Base-by-base conservation (phyloP, 2,329 filamentous ascomycete genomes). In the Pestalotiopsis sp. region DNA sequence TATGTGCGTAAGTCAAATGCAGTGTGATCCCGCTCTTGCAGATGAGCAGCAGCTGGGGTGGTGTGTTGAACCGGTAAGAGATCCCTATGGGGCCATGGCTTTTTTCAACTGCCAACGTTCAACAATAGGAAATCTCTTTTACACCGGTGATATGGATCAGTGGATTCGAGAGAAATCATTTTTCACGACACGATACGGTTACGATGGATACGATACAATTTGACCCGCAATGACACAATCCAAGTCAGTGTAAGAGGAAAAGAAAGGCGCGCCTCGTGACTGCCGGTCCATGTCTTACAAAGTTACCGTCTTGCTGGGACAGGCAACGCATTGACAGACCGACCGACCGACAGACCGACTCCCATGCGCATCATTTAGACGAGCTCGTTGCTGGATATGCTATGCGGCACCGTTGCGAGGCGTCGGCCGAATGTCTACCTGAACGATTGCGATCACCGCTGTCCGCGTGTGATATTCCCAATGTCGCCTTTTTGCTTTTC, bases 1-100 rank as follows among this genome's bases (percentile, higher is more conserved):
- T 20, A 20, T 64, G 20, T 64, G 61, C 61, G 45, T 49, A 49
- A 41, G 61, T 64, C 38, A 38, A 13, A 41, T 49, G 61, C 61
- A 64, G 61, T 49, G 61, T 64, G 61, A 64, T 64, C 61, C 61
- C 61, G 61, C 41, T 38, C 36, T 49, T 64, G 61, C 61, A 64
- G 36, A 20, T 20, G 31, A 31, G 57, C 27, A 59, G 57, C 57
- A 59, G 25, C 57, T 23, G 23, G 56, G 57, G 23, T 23, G 27
- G 23, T 31, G 11, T 57, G n/a, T 57, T 25, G 23, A 31, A 59
- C 57, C 57, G 27, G 27, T 59, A 59, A 27, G 57, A 17, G 14
- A 59, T 59, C 17, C 20, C 20, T 17, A 27, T 23, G 25, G 56
- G n/a, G 25, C 57, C 27, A 59, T 59, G 27, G 20, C 27, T 27